These are phyloP conservation scores for Polychaeton citri DNA, from an alignment of 2,329 filamentous ascomycete species.

Conservation along the genomic window DNA sequence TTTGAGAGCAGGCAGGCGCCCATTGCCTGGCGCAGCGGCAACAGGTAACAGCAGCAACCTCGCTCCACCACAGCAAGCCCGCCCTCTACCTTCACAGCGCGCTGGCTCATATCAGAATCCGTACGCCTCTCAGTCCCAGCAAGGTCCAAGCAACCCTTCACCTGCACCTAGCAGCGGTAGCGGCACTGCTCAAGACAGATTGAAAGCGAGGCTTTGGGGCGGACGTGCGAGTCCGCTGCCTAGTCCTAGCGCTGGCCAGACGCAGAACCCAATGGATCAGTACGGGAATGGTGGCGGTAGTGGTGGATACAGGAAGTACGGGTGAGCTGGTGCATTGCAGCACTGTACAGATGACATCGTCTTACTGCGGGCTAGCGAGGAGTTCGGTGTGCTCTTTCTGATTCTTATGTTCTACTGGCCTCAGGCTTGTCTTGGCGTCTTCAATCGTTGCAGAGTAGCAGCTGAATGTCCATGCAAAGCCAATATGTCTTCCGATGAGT, in stretches of 20 bases:
- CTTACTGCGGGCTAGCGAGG: too few relatives aligned
- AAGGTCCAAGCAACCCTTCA: constrained; percentile 24
- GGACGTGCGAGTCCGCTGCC: constrained; percentile 43
- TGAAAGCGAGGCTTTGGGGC: constrained; percentile 64
- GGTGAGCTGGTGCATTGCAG: too few relatives aligned
- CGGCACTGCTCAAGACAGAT: constrained; percentile 61
- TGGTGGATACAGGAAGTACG: not conserved
- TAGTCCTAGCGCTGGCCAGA: constrained; percentile 36
- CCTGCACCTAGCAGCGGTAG: constrained; percentile 25
- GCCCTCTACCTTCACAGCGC: constrained; percentile 59
- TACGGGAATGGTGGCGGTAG: constrained; percentile 1
- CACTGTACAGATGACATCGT: too few relatives aligned
- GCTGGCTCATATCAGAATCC: constrained; percentile 59
- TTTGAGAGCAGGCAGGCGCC: constrained; percentile 21
- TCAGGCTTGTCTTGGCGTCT: too few relatives aligned
- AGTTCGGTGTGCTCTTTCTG: too few relatives aligned
- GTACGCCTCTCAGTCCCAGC: constrained; percentile 22
- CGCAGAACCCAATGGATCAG: constrained; percentile 1
- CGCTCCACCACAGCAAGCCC: constrained; percentile 21
- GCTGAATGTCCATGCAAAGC: too few relatives aligned
- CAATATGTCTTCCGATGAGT: too few relatives aligned
- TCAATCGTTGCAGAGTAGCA: too few relatives aligned
- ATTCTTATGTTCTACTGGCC: too few relatives aligned
- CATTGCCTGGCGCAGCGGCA: constrained; percentile 7
- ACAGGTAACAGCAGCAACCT: constrained; percentile 19